These are phyloP conservation scores for Trapa bicornis DNA, from an alignment of 345 rosid genomes.

Conservation along the genomic window DNA sequence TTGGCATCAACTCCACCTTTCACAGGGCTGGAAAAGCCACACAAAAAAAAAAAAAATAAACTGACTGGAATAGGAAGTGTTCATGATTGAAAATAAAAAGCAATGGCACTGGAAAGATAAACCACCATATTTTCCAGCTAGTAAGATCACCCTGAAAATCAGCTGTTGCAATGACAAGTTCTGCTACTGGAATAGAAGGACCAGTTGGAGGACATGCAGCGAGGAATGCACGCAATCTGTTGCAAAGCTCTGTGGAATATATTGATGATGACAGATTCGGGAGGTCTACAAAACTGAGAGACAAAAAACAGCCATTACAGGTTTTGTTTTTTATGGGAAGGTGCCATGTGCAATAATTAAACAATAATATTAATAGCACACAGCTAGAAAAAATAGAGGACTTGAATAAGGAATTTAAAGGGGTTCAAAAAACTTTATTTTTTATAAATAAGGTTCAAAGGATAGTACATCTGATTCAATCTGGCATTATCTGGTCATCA, in stretches of 20 bases:
- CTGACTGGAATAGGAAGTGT: neutral
- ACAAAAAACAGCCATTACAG: conserved; percentile 8
- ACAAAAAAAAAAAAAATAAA: neutral
- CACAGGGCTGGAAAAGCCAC: conserved; percentile 39
- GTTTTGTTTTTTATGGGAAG: too few relatives aligned
- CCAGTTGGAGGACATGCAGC: conserved; percentile 94
- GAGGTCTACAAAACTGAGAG: conserved; percentile 75
- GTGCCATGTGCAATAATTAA: too few relatives aligned
- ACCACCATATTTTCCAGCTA: conserved; percentile 70
- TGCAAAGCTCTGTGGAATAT: conserved; percentile 85
- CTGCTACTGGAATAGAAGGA: conserved; percentile 79
- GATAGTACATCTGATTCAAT: neutral
- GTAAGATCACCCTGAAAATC: conserved; percentile 93
- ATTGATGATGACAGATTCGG: conserved; percentile 82
- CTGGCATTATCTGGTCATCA: neutral
- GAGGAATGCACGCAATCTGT: conserved; percentile 74
- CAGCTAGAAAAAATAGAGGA: neutral
- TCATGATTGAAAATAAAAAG: conserved; percentile 3
- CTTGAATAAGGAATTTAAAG: neutral
- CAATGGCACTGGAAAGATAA: neutral
- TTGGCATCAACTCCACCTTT: conserved; percentile 98
- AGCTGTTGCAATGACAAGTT: conserved; percentile 85
- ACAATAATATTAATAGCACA: too few relatives aligned
- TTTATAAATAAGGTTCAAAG: neutral
- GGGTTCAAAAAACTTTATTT: neutral